A percentile compares a stretch with the other conserved stretches of the same genome.
phyloP scores from a whole-genome alignment of 2,329 filamentous ascomycete species.

The Monilinia aucupariae region DNA sequence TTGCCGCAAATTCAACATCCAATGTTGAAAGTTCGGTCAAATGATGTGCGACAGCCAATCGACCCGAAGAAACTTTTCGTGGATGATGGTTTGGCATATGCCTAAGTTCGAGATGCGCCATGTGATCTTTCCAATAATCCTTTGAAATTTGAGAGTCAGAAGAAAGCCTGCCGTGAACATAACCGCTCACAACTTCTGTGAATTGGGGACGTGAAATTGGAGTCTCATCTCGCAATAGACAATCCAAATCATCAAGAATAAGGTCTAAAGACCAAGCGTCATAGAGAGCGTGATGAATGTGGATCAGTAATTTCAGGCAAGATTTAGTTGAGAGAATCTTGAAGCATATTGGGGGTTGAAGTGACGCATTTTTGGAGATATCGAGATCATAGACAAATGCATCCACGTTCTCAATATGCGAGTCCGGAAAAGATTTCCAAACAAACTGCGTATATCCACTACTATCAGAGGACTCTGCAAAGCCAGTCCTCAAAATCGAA shows the following conservation, averaged over 20 bases:
- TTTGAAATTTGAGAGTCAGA: slow-evolving; percentile 41
- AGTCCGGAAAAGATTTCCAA: slow-evolving; percentile 47
- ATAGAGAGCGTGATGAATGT: slow-evolving; percentile 78
- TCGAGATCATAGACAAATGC: slow-evolving; percentile 39
- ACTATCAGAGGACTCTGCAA: slow-evolving; percentile 46
- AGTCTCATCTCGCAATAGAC: slow-evolving; percentile 34
- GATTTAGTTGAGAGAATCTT: slow-evolving; percentile 42
- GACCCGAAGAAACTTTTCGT: slow-evolving; percentile 27
- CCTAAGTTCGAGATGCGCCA: slow-evolving; percentile 51
- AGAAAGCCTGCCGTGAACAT: slow-evolving; percentile 33
- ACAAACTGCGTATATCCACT: slow-evolving; percentile 57
- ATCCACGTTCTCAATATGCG: slow-evolving; percentile 38
- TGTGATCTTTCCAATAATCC: slow-evolving; percentile 65
- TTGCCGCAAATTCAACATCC: slow-evolving; percentile 27
- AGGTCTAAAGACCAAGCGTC: slow-evolving; percentile 91
- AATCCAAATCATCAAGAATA: slow-evolving; percentile 60
- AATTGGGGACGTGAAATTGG: slow-evolving; percentile 51
- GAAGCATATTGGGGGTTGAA: slow-evolving; percentile 53
- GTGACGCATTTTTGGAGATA: slow-evolving; percentile 37
- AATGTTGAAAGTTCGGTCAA: slow-evolving; percentile 34
- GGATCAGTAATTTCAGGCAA: slow-evolving; percentile 33
- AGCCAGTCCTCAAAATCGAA: slow-evolving; percentile 68
- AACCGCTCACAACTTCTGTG: slow-evolving; percentile 49
- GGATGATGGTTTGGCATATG: slow-evolving; percentile 55
- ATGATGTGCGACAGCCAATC: slow-evolving; percentile 31